Evolutionary conservation across 1,284 basidiomycete genomes (phyloP).

Genomic region (Abortiporus biennis): DNA sequence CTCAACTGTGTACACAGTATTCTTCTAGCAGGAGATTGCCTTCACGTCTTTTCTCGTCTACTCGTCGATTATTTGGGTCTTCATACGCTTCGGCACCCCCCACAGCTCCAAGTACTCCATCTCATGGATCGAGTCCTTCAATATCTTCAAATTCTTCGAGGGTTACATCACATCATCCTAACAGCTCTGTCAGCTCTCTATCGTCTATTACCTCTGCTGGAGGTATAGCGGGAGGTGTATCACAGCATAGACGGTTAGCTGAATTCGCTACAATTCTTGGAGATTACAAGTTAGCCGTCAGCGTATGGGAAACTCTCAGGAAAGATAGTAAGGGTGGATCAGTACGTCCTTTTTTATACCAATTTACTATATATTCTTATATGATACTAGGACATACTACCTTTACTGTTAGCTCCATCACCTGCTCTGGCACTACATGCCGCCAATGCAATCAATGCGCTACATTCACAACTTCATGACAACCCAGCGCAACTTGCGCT

Average conservation of each 20-base stretch:
- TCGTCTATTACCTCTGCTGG: conserved; percentile 21
- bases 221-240: conserved; percentile 33
- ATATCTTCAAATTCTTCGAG: conserved; percentile 39
- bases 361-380: background rate
- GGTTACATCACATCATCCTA: conserved; percentile 33
- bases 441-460: conserved; percentile 46
- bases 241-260: conserved; percentile 81
- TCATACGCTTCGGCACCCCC: conserved; percentile 34
- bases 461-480: conserved; percentile 34
- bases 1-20: conserved; percentile 43
- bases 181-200: conserved; percentile 28
- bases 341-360: conserved; percentile 33
- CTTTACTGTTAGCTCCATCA: conserved; percentile 61
- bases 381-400: conserved; percentile 58
- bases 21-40: conserved; percentile 79
- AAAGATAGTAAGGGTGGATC: conserved; percentile 78
- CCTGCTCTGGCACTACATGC: conserved; percentile 54
- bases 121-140: conserved; percentile 24
- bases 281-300: conserved; percentile 81
- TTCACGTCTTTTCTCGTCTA: conserved; percentile 81
- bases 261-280: conserved; percentile 94
- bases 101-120: conserved; percentile 32
- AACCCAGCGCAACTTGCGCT: conserved; percentile 56
- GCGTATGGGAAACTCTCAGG: conserved; percentile 82
- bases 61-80: conserved; percentile 84